phyloP scores from a whole-genome alignment of 2,329 filamentous ascomycete genomes.

The Nemania diffusa region DNA sequence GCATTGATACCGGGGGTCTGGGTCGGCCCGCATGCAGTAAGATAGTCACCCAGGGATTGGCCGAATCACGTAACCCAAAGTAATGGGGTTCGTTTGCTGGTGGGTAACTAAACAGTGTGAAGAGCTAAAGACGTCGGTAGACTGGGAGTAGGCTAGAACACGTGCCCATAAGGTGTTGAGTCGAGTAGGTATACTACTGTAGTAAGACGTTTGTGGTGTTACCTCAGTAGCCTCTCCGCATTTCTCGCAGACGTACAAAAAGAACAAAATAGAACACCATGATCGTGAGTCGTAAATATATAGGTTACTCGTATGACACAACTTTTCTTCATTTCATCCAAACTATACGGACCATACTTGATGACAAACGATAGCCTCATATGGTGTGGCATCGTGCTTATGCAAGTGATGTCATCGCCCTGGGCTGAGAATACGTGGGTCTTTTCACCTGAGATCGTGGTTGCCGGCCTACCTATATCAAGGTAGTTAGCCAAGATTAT shows the following conservation, averaged over 20 bases:
- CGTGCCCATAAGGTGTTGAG: constrained; percentile 4
- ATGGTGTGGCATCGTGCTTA: constrained; percentile 7
- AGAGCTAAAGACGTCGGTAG: background rate
- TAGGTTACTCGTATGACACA: constrained; percentile 1
- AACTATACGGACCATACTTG: background rate
- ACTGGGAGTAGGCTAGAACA: background rate
- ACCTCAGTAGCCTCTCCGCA: constrained; percentile 26
- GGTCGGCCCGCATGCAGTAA: constrained; percentile 33
- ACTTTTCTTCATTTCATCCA: constrained; percentile 6
- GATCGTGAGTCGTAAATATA: constrained; percentile 5
- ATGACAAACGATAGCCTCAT: constrained; percentile 1
- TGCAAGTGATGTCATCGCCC: constrained; percentile 1
- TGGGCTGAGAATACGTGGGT: background rate
- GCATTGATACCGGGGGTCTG: constrained; percentile 33
- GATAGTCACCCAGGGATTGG: constrained; percentile 29
- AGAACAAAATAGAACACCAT: too few species aligned
- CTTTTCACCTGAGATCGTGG: background rate
- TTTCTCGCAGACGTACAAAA: constrained; percentile 2
- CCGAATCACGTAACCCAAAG: constrained; percentile 23
- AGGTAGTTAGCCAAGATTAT: constrained; percentile 8
- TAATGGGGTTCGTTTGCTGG: constrained; percentile 21
- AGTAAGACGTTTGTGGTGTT: constrained; percentile 6
- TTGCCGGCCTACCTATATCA: background rate
- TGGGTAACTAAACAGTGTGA: constrained; percentile 23
- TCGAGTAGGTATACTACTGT: background rate